Evolutionary conservation across 2,329 filamentous ascomycete species (phyloP), one percentile per base, ranked within the genome.

Genomic region (Phoma sp.): DNA sequence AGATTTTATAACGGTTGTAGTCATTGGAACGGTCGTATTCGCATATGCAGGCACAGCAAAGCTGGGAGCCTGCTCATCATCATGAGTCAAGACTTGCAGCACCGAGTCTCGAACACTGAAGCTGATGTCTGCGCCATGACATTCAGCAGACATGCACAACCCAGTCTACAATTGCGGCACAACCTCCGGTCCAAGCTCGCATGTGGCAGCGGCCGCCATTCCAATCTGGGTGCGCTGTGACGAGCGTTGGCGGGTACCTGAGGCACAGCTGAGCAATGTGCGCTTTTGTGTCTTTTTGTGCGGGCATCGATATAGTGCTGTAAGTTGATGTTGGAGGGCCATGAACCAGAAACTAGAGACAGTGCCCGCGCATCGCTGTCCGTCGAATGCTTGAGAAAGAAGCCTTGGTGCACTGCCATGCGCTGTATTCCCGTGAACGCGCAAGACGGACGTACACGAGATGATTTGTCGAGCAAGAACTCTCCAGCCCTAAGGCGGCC

Each of bases 171-270:
- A 41, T 49, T 60, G 54, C 39, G 51, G 52, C 43, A 56, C 51
- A 44, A 41, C 51, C 39, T 47, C 52, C 39, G 50, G 48, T 44
- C 58, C 57, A 57, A 58, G 45, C 51, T 63, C 39, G 59, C 57
- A 40, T 58, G 44, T 63, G 53, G 56, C 66, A 65, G 60, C 64
- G 64, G 67, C 57, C 62, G 52, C 68, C 61, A 64, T 61, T 19
- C 63, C 64, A 21, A 31, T 51, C 35, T 32, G 52, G 55, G 54
- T 41, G 51, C 41, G 45, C 51, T 55, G 50, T 33, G 53, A 62
- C 58, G 61, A 61, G 57, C 63, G 62, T 44, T 56, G 48, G 60
- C 65, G 61, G 57, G 50, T 55, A 54, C 53, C 51, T 49, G 53
- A 44, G 51, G 45, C 57, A 62, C 55, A 67, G 61, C 64, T 64